phyloP scores from a whole-genome alignment of 306 rosid genomes.

The Gastrolobium bilobum region DNA sequence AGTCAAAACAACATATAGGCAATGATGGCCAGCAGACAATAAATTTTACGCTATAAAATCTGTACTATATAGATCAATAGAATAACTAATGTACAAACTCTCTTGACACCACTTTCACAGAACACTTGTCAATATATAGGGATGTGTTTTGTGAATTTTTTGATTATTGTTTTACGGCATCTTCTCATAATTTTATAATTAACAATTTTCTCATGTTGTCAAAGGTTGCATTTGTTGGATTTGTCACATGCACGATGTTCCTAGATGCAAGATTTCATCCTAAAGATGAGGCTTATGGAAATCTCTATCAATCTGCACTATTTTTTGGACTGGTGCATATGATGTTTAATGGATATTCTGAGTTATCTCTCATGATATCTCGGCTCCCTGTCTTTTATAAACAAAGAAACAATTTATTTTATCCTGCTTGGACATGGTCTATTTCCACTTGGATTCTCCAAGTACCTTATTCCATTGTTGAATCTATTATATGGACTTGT shows the following conservation, averaged over 20 bases:
- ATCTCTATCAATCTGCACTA: constrained; percentile 73
- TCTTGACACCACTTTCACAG: not conserved
- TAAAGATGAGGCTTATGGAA: constrained; percentile 64
- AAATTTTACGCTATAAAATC: not conserved
- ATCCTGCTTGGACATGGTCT: constrained; percentile 87
- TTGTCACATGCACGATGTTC: constrained; percentile 77
- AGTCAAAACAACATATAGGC: not conserved
- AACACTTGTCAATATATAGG: not conserved
- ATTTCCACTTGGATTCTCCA: constrained; percentile 76
- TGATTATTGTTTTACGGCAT: not conserved
- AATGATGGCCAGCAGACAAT: too few species aligned
- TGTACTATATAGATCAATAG: not conserved
- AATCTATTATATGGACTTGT: constrained; percentile 79
- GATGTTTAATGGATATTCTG: constrained; percentile 89
- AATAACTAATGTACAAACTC: not conserved
- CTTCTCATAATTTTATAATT: constrained; percentile 15
- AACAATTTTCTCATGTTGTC: constrained; percentile 31
- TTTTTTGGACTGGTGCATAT: constrained; percentile 84
- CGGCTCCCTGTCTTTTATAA: constrained; percentile 88
- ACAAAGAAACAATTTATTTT: constrained; percentile 85
- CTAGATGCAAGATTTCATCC: constrained; percentile 59
- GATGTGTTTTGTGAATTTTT: not conserved
- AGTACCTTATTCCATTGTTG: constrained; percentile 77
- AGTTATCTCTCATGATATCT: constrained; percentile 78
- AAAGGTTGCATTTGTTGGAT: constrained; percentile 85